Percentiles rank a stretch among this genome's conserved stretches.
Evolutionary conservation across 345 rosid genomes (phyloP).

Genomic region (Lepidium sativum): DNA sequence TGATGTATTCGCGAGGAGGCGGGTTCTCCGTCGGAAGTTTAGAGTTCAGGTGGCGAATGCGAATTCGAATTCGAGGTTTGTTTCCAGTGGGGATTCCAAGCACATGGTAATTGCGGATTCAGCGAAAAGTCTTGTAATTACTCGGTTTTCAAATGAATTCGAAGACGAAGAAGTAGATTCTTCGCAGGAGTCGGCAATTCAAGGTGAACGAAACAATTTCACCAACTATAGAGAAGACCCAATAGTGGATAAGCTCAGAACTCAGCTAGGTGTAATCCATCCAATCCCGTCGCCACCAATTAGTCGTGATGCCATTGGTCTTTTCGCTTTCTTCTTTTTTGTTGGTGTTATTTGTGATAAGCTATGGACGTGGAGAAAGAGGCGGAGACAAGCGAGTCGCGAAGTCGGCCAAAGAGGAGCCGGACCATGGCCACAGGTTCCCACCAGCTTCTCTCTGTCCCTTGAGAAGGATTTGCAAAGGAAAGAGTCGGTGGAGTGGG

Average conservation of each 20-base stretch:
- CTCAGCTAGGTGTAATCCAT: conserved; percentile 78
- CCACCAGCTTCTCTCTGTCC: conserved; percentile 70
- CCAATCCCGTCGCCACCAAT: conserved; percentile 88
- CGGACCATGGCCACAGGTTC: conserved; percentile 73
- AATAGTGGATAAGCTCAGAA: conserved; percentile 76
- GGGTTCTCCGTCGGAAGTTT: conserved; percentile 10
- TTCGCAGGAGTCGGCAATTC: conserved; percentile 33
- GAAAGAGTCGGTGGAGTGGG: conserved; percentile 99
- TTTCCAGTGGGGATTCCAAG: conserved; percentile 29
- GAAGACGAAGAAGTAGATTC: conserved; percentile 27
- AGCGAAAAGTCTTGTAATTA: conserved; percentile 31
- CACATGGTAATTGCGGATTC: conserved; percentile 30
- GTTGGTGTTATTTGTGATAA: conserved; percentile 90
- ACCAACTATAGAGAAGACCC: conserved; percentile 70
- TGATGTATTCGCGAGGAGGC: conserved; percentile 17
- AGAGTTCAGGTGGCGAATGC: background rate
- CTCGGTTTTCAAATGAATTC: conserved; percentile 46
- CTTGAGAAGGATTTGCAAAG: conserved; percentile 94
- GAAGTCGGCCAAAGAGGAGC: conserved; percentile 33
- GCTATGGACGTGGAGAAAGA: conserved; percentile 71
- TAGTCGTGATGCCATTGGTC: conserved; percentile 53
- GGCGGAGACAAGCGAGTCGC: conserved; percentile 13
- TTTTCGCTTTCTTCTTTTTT: conserved; percentile 79
- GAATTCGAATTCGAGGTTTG: conserved; percentile 28
- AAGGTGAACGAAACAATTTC: conserved; percentile 41